Base-by-base conservation (phyloP, 768 basidiomycete genomes). In the Mycena amicta region DNA sequence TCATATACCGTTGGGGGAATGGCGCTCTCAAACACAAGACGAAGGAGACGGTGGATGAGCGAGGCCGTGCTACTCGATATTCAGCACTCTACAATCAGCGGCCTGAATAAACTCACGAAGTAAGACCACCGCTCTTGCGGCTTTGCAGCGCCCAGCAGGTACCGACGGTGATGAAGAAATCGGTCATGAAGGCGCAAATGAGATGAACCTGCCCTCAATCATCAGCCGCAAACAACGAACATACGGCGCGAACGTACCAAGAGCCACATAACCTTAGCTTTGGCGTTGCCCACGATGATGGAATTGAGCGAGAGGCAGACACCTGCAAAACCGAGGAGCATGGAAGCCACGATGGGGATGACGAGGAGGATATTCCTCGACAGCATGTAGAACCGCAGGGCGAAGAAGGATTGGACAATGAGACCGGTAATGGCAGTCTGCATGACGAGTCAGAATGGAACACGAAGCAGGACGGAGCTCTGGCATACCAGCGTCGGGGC, bases 141-240 rank as follows among this genome's bases (percentile, higher is more conserved):
- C 20, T 47, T 6, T 50, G 40, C 28, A 62, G 45, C 22, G 56
- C 50, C 28, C 30, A 58, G 23, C 47, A 46, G 25, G 61, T 58
- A 15, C 61, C 61, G 33, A 50, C 22, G 16, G 61, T 62, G 50
- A 52, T 62, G 31, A 58, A 30, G 3, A 62, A 33, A 33, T 62
- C 61, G 18, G 61, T 55, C 57, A 47, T 26, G 37, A 62, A 62
- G 5, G 39, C 57, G 25, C 61, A 62, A 2, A 58, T 29, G 11
- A 62, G 56, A 41, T 62, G 61, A 26, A 60, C 59, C 59, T 60
- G n/a, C n/a, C n/a, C n/a, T n/a, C n/a, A n/a, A n/a, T n/a, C n/a
- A n/a, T n/a, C n/a, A n/a, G n/a, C n/a, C n/a, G n/a, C n/a, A n/a
- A n/a, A n/a, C n/a, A n/a, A n/a, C n/a, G n/a, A n/a, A n/a, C n/a